Base-by-base conservation (phyloP, 305 asterid species). In the Plantago lanceolata region DNA sequence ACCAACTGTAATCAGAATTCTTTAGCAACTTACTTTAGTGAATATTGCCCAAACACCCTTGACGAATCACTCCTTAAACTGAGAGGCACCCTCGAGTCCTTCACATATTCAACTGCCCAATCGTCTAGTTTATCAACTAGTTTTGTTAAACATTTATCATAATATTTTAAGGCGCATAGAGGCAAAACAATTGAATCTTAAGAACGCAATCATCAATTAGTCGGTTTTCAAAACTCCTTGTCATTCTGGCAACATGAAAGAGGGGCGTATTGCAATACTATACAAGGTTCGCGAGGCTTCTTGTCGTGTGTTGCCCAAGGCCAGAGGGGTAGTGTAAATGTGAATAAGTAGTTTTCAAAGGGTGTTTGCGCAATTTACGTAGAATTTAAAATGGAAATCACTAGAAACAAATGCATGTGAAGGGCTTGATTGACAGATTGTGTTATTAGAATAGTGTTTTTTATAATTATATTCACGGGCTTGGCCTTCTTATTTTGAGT, bases 381-480 rank as follows among this genome's bases (percentile, higher is more conserved):
- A 0, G 11, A 55, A 16, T 52, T 12, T 9, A 9, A 40, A 40
- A 40, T 9, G 45, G 45, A 40, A 35, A 35, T 37, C 50, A 74
- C 59, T 67, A 64, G 31, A 67, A 24, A 69, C 70, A 79, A 72
- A 24, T 17, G 64, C 78, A 75, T 68, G 83, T 78, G 83, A 75
- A 68, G 52, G 48, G 24, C 43, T 68, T 52, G 49, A 37, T 60
- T 61, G 76, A 62, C 58, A 40, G 53, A 60, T 67, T 67, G 64
- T 58, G 59, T 21, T 15, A 50, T 57, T 53, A 48, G 68, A 53
- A 33, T 29, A 26, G 15, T 31, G 48, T 59, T 56, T n/a, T n/a
- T n/a, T n/a, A n/a, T n/a, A n/a, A 59, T 52, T 53, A 40, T 18
- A 67, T 59, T 77, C 82, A 73, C 76, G 75, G 72, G 56, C 33